Percentiles rank a stretch among this genome's conserved stretches.
phyloP scores from a whole-genome alignment of 208 protist species.

The Trypanosoma mega region DNA sequence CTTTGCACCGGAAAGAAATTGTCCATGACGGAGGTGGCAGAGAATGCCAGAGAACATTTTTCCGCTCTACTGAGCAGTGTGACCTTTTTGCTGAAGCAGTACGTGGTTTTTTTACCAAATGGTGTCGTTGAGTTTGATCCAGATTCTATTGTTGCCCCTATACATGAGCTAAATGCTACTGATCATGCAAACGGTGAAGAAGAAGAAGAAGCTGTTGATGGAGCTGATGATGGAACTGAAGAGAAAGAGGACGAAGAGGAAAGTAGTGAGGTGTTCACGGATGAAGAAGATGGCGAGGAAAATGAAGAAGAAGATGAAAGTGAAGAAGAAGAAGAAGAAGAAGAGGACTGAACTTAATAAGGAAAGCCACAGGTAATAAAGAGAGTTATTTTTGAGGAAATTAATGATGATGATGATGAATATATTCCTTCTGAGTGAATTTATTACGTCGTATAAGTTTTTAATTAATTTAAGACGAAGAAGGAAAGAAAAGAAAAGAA shows the following conservation, averaged over 20 bases:
- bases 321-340: conserved; percentile 32
- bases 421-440: no score
- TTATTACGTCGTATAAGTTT: conserved; percentile 13
- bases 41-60: conserved; percentile 47
- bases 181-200: conserved; percentile 23
- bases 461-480: conserved; percentile 4
- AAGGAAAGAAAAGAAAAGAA: conserved; percentile 13
- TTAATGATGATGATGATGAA: neutral
- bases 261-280: no score
- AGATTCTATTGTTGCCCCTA: conserved; percentile 64
- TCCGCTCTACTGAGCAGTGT: conserved; percentile 46
- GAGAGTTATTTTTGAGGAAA: conserved; percentile 3
- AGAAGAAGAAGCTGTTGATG: conserved; percentile 28
- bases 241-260: neutral
- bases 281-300: conserved; percentile 33
- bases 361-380: conserved; percentile 25
- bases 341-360: conserved; percentile 4
- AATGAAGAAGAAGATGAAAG: conserved; percentile 37
- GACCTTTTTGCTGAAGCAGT: conserved; percentile 51
- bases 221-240: conserved; percentile 26
- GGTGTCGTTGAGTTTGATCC: conserved; percentile 80
- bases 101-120: conserved; percentile 72
- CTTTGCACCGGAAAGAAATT: conserved; percentile 52
- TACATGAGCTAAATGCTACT: conserved; percentile 51
- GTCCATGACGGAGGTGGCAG: conserved; percentile 11